Base-by-base conservation (phyloP, 495 filamentous ascomycete species). In the Hyaloscypha hepaticicola region DNA sequence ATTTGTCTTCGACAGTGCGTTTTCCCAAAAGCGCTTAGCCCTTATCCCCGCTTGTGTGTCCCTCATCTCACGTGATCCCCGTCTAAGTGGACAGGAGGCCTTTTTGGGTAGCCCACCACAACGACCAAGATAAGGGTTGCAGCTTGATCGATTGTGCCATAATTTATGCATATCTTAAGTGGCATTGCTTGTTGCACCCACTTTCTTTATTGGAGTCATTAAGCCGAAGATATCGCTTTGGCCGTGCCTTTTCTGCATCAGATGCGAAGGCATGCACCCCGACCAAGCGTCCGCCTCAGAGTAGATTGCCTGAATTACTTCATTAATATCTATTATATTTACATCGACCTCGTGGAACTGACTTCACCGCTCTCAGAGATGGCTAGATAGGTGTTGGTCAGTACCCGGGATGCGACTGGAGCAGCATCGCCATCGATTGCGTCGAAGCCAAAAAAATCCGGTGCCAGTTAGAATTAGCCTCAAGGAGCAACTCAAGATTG, bases 191-290 rank as follows among this genome's bases (percentile, higher is more conserved):
- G 34, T 3, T 33, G 48, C 9, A 53, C 16, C 26, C 27, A 14
- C 16, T 31, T 12, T 9, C 11, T 31, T 64, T 57, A 58, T 57
- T 64, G 51, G 28, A 12, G 29, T 58, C 27, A 25, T 64, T 64
- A 64, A 64, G 51, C 56, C 3, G 56, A 27, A 58, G 8, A 29
- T 25, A 8, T 58, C 52, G 51, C 51, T 64, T 58, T 64, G 29
- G 53, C 34, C 61, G 26, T 33, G 61, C 52, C 22, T 38, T 24
- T 57, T 58, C 48, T 55, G 61, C 52, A 64, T 38, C 49, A 28
- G n/a, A 41, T 29, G 61, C 33, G 3, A 58, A 38, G 56, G 11
- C 29, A 29, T 64, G 61, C 61, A 58, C 56, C 29, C 33, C 27
- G 33, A 55, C 61, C 52, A 3, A 64, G 33, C 52, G 33, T 16